Conservation (phyloP, 176 grass and related monocot genomes). For the Juncus inflexus region DNA sequence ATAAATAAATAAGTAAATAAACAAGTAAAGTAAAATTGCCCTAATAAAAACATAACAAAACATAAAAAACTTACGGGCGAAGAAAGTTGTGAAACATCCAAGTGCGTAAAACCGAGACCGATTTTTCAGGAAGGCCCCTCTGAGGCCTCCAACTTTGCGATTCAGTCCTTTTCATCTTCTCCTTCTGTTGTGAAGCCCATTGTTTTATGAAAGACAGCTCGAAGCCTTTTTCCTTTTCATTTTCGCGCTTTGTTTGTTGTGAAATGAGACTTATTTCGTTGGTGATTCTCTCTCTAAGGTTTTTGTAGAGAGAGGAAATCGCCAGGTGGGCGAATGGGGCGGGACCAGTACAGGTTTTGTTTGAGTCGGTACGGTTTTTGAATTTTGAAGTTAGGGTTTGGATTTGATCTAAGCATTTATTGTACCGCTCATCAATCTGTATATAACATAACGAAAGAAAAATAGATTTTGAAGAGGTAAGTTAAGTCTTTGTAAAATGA, state of each 20-base stretch:
- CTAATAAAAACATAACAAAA: background rate
- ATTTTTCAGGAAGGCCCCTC: conserved; percentile 73
- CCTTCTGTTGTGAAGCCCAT: conserved; percentile 52
- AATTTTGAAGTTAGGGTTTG: conserved; percentile 57
- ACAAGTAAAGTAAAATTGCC: background rate
- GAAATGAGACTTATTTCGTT: conserved; percentile 39
- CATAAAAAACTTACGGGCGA: conserved; percentile 59
- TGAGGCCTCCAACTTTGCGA: conserved; percentile 79
- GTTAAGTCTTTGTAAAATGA: too few species aligned
- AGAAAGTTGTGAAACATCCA: conserved; percentile 98
- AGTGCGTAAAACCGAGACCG: conserved; percentile 71
- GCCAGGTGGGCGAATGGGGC: conserved; percentile 52
- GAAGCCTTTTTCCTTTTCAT: conserved; percentile 35
- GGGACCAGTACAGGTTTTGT: conserved; percentile 23
- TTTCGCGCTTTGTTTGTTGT: background rate
- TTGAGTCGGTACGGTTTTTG: conserved; percentile 28
- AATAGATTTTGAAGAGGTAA: background rate
- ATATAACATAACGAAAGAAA: background rate
- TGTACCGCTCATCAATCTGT: conserved; percentile 75
- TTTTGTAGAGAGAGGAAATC: conserved; percentile 47
- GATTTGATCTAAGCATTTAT: conserved; percentile 67
- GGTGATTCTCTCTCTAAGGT: conserved; percentile 42
- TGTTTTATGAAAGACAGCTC: conserved; percentile 69
- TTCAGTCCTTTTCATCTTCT: conserved; percentile 47
- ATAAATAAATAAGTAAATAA: background rate